Evolutionary conservation across 441 rosid species (phyloP).

Genomic region (Flueggea neowawraea): DNA sequence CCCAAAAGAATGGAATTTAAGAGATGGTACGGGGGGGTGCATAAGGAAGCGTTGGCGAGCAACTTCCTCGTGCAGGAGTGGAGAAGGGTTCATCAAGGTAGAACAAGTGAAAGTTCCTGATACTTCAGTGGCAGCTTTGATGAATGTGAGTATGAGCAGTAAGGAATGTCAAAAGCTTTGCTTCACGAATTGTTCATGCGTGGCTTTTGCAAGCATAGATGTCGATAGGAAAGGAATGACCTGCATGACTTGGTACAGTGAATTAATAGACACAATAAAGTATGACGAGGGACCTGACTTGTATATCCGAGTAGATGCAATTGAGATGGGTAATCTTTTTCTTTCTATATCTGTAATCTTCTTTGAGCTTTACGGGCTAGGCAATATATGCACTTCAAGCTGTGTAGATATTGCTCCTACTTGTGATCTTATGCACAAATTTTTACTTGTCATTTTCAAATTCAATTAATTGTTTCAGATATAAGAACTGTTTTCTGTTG

Average conservation of each 20-base stretch:
- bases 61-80: constrained; percentile 7
- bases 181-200: constrained; percentile 23
- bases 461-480: too few species aligned
- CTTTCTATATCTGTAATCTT: not conserved
- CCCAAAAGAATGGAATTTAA: not conserved
- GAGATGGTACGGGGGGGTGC: constrained; percentile 25
- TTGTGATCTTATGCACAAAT: too few species aligned
- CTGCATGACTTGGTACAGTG: constrained; percentile 24
- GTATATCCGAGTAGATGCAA: constrained; percentile 20
- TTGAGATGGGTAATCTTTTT: constrained; percentile 14
- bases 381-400: not conserved
- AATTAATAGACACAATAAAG: constrained; percentile 12
- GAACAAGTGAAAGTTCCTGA: constrained; percentile 21
- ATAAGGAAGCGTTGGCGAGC: constrained; percentile 10
- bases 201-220: constrained; percentile 6
- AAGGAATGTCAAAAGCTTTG: constrained; percentile 19
- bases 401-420: too few species aligned
- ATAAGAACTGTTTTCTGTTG: not conserved
- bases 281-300: constrained; percentile 2
- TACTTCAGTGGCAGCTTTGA: constrained; percentile 7
- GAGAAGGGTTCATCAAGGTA: constrained; percentile 26
- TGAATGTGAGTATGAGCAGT: constrained; percentile 9
- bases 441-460: too few species aligned
- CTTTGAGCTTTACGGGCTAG: not conserved
- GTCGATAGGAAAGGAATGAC: constrained; percentile 5